phyloP scores from a whole-genome alignment of 495 filamentous ascomycete genomes.

The Trichoderma erinaceum region DNA sequence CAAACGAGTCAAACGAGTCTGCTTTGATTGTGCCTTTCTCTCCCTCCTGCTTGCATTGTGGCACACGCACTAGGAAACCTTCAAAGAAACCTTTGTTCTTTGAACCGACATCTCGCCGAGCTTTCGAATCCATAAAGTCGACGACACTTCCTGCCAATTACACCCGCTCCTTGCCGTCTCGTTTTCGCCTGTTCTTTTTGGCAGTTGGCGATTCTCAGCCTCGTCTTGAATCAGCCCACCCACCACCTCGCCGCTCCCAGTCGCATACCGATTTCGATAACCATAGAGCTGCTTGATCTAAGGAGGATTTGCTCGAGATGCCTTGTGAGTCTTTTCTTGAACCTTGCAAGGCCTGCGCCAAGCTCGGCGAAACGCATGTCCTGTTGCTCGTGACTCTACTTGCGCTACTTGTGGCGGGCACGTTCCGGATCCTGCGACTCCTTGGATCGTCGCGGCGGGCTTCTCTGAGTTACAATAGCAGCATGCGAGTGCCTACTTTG shows the following conservation, averaged over 20 bases:
- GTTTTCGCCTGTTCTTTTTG: neutral
- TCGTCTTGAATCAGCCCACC: neutral
- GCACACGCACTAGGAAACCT: neutral
- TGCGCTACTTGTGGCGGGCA: neutral
- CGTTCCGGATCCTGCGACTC: neutral
- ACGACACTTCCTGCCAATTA: neutral
- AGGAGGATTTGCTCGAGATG: slow-evolving; percentile 10
- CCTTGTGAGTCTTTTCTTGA: slow-evolving; percentile 13
- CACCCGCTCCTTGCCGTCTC: neutral
- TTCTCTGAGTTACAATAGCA: neutral
- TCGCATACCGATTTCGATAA: neutral
- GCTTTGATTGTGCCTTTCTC: neutral
- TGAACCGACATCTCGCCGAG: neutral
- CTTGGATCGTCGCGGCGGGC: neutral
- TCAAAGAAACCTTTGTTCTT: too few relatives aligned
- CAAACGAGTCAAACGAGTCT: neutral
- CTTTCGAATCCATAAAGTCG: neutral
- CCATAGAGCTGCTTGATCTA: neutral
- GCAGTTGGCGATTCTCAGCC: neutral
- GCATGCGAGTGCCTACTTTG: neutral
- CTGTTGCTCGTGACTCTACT: neutral
- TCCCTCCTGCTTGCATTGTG: neutral
- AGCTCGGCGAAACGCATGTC: neutral
- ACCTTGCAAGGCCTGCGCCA: neutral
- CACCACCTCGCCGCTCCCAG: slow-evolving; percentile 1